Conservation (phyloP, 2,329 filamentous ascomycete genomes). For the Albifimbria verrucaria region DNA sequence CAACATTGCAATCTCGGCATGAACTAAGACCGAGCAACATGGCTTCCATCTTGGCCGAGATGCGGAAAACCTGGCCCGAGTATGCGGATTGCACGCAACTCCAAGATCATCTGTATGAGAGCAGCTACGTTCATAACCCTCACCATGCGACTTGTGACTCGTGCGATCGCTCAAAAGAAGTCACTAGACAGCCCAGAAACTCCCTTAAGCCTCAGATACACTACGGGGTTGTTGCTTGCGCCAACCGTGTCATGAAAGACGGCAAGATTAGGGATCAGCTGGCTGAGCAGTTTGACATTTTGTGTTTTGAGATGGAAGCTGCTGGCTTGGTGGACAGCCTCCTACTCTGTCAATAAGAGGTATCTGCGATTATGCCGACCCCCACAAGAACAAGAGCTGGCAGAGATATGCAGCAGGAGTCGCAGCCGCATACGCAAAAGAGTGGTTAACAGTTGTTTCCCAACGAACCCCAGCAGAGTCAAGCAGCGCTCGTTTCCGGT, state of each 20-base stretch:
- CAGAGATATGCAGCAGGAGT: slow-evolving; percentile 28
- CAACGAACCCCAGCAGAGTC: not conserved
- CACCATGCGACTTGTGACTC: not conserved
- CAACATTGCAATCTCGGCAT: not conserved
- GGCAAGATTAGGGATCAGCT: not conserved
- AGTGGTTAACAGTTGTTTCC: slow-evolving; percentile 3
- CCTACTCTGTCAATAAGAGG: slow-evolving; percentile 32
- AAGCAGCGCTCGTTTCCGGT: not conserved
- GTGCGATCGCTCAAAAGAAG: not conserved
- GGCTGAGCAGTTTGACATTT: not conserved
- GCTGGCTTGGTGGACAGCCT: slow-evolving; percentile 19
- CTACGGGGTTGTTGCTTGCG: not conserved
- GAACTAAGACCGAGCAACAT: not conserved
- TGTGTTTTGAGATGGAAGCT: slow-evolving; percentile 10
- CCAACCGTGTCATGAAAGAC: slow-evolving; percentile 1
- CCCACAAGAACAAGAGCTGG: slow-evolving; percentile 24
- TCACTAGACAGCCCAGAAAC: not conserved
- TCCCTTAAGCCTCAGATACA: not conserved
- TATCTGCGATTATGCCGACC: slow-evolving; percentile 35
- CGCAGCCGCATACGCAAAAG: slow-evolving; percentile 20
- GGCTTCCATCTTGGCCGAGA: not conserved
- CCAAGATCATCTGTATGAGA: not conserved
- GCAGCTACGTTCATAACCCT: not conserved
- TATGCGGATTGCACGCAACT: not conserved
- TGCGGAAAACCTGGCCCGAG: not conserved